Conservation (phyloP, 441 rosid genomes). For the Francoa sonchifolia region DNA sequence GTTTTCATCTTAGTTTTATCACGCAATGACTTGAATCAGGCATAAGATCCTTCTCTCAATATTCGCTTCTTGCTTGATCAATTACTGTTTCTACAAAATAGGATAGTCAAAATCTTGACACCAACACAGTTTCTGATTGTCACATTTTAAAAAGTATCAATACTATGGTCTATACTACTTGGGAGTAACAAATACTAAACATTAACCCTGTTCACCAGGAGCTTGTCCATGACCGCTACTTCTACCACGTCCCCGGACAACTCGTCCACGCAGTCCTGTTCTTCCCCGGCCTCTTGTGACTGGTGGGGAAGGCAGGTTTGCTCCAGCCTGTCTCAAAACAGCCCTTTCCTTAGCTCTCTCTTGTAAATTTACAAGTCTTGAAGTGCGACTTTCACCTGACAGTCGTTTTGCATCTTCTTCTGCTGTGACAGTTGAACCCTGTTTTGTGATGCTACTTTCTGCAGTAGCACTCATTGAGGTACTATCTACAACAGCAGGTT, state of each 20-base stretch:
- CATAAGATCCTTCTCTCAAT: too few species aligned
- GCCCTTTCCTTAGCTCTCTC: conserved; percentile 52
- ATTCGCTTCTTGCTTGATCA: too few species aligned
- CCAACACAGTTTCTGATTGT: too few species aligned
- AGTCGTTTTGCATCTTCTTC: conserved; percentile 39
- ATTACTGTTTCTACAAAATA: too few species aligned
- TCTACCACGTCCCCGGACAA: conserved; percentile 34
- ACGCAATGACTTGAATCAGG: too few species aligned
- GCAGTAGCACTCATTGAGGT: conserved; percentile 12
- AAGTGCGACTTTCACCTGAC: conserved; percentile 27
- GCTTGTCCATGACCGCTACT: conserved; percentile 48
- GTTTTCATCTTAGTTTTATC: too few species aligned
- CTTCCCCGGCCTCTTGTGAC: conserved; percentile 38
- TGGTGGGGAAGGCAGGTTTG: conserved; percentile 11
- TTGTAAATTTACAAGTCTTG: conserved; percentile 40
- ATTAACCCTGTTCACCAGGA: conserved; percentile 27
- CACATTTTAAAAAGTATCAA: too few species aligned
- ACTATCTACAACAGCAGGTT: conserved; percentile 13
- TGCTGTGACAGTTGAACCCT: conserved; percentile 24
- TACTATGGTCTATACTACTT: too few species aligned
- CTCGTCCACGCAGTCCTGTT: conserved; percentile 34
- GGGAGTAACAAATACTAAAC: too few species aligned
- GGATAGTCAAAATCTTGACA: too few species aligned
- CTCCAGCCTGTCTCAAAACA: conserved; percentile 39
- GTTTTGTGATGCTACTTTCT: conserved; percentile 24